Conservation (phyloP, 331 rosid species). For the Telfairia occidentalis region DNA sequence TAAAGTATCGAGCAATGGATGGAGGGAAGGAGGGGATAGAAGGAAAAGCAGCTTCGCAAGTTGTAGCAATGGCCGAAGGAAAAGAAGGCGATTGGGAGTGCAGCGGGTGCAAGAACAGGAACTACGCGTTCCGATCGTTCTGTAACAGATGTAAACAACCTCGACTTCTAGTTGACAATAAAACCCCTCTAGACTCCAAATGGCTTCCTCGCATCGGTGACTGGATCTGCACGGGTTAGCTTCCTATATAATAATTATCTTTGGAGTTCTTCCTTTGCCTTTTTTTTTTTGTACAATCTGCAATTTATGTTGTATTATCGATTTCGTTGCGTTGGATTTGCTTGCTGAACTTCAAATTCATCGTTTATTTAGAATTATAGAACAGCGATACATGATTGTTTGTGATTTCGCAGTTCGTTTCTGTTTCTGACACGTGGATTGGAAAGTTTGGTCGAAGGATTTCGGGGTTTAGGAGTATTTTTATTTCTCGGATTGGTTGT, state of each 20-base stretch:
- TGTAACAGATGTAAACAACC: constrained; percentile 96
- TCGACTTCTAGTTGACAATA: constrained; percentile 76
- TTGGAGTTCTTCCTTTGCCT: neutral
- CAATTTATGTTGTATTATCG: neutral
- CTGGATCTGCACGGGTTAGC: constrained; percentile 98
- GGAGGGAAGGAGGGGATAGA: constrained; percentile 9
- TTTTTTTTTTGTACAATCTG: no score
- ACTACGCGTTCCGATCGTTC: constrained; percentile 98
- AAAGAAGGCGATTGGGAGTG: constrained; percentile 98
- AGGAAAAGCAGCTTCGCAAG: neutral
- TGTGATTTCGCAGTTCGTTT: neutral
- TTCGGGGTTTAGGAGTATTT: neutral
- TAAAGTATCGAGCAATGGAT: neutral
- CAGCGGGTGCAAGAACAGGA: constrained; percentile 69
- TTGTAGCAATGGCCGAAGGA: constrained; percentile 52
- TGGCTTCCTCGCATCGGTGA: constrained; percentile 98
- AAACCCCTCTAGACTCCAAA: constrained; percentile 89
- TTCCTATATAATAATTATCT: neutral
- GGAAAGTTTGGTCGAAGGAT: neutral
- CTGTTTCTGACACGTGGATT: neutral
- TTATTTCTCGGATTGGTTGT: neutral
- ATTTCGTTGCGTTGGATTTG: neutral
- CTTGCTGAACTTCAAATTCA: neutral
- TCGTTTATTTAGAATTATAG: neutral
- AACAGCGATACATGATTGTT: neutral